Evolutionary conservation across 75 land plant genomes (phyloP), one percentile per base, ranked within the genome.

Genomic region (Selaginella moellendorffii): DNA sequence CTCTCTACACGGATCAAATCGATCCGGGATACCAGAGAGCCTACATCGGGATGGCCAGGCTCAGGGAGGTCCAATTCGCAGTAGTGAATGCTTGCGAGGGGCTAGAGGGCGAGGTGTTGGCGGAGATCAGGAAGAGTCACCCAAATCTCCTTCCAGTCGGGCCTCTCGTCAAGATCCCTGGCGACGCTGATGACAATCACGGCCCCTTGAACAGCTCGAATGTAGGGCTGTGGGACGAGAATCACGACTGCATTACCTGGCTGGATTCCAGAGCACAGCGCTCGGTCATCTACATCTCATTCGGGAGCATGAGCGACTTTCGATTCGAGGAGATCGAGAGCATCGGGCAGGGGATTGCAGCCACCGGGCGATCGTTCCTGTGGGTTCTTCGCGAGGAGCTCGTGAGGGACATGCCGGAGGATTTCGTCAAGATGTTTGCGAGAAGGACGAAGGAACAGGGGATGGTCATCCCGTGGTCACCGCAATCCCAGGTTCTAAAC

Each of bases 251-350:
- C 59, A 56, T 56, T 8, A 19, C 5, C 21, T 56, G 59, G 59
- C 24, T 56, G n/a, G n/a, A 56, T 19, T 56, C n/a, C 21, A 56
- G 24, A 21, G 25, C 8, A 8, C 5, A 56, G 5, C n/a, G 17
- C 9, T 56, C 59, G n/a, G 59, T 56, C 5, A 19, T 56, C 59
- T 56, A 56, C 19, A 21, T 56, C 5, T 56, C 59, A 2, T 56
- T 56, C 19, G 59, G 59, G 9, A 56, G 59, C 24, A 5, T 56
- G 24, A 2, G 25, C 8, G 59, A 25, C n/a, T 56, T 56, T 8
- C 2, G 17, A 25, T 56, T 56, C n/a, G 59, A 56, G 24, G 25
- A 8, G 24, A 56, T 56, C 23, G 9, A 21, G 24, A 25, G 24
- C 23, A 19, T 56, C 21, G 59, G 17, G n/a, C 17, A 56, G 2